Evolutionary conservation across 2,329 filamentous ascomycete species (phyloP).

Genomic region (Acephala macrosclerotiorum): DNA sequence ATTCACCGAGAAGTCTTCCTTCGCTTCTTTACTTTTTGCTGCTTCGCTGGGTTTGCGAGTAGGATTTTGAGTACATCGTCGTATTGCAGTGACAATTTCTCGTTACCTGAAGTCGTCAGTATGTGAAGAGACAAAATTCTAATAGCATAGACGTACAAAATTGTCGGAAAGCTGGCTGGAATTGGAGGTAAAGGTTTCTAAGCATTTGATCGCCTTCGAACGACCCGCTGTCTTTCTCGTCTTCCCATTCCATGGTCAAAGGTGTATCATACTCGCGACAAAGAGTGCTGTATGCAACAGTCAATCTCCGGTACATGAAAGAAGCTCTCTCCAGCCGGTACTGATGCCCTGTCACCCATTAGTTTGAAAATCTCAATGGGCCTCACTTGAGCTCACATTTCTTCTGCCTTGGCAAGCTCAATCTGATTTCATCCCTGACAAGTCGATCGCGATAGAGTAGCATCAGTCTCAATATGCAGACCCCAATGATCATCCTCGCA

Average conservation of each 20-base stretch:
- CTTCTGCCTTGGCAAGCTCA: constrained; percentile 28
- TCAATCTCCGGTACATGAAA: constrained; percentile 32
- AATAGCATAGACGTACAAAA: constrained; percentile 22
- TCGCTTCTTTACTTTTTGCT: constrained; percentile 15
- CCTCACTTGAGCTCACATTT: background rate
- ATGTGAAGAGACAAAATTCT: background rate
- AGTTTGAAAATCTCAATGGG: background rate
- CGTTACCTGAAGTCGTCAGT: constrained; percentile 10
- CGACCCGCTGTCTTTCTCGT: background rate
- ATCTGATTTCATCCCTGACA: constrained; percentile 28
- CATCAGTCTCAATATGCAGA: constrained; percentile 31
- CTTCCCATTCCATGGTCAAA: constrained; percentile 27
- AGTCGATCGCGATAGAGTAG: constrained; percentile 31
- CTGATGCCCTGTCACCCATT: constrained; percentile 21
- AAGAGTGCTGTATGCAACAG: constrained; percentile 28
- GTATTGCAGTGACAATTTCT: constrained; percentile 25
- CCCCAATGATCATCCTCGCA: constrained; percentile 30
- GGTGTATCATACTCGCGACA: constrained; percentile 31
- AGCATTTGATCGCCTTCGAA: constrained; percentile 13
- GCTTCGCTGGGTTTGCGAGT: constrained; percentile 20
- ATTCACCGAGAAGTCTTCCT: constrained; percentile 12
- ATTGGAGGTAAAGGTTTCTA: constrained; percentile 15
- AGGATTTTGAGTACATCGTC: constrained; percentile 31
- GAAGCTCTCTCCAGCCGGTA: constrained; percentile 26
- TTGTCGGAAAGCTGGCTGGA: constrained; percentile 21